Conservation (phyloP, 179 eudicot species). For the Dionaea muscipula region DNA sequence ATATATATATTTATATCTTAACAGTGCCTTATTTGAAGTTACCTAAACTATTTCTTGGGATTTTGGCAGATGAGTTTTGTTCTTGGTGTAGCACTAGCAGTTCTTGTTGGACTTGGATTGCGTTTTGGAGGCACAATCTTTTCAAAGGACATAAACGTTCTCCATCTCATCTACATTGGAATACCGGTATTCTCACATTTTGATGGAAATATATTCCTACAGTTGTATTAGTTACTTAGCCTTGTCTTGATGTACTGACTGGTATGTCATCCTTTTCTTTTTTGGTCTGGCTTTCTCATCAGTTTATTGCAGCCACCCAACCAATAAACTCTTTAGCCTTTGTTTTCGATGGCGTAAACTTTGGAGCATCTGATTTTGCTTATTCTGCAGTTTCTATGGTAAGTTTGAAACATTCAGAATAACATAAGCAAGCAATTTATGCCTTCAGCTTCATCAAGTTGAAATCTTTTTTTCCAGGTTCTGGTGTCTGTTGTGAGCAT, state of each 20-base stretch:
- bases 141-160: constrained; percentile 25
- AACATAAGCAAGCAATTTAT: too few species aligned
- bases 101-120: constrained; percentile 30
- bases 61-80: constrained; percentile 39
- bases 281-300: not conserved
- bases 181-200: constrained; percentile 38
- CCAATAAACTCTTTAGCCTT: constrained; percentile 50
- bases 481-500: constrained; percentile 56
- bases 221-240: too few species aligned
- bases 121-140: constrained; percentile 31
- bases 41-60: not conserved
- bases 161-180: constrained; percentile 26
- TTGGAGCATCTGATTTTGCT: constrained; percentile 72
- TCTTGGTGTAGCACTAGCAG: constrained; percentile 30
- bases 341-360: constrained; percentile 48
- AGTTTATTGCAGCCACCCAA: constrained; percentile 82
- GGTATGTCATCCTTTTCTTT: too few species aligned
- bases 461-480: constrained; percentile 30
- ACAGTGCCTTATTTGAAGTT: not conserved
- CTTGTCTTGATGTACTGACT: too few species aligned
- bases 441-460: too few species aligned
- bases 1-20: too few species aligned
- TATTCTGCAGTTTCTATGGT: constrained; percentile 88
- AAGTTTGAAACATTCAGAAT: constrained; percentile 13
- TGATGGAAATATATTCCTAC: too few species aligned